Evolutionary conservation across 805 yeast genomes (phyloP), one percentile per base, ranked within the genome.

Genomic region (Ogataea saltuana): DNA sequence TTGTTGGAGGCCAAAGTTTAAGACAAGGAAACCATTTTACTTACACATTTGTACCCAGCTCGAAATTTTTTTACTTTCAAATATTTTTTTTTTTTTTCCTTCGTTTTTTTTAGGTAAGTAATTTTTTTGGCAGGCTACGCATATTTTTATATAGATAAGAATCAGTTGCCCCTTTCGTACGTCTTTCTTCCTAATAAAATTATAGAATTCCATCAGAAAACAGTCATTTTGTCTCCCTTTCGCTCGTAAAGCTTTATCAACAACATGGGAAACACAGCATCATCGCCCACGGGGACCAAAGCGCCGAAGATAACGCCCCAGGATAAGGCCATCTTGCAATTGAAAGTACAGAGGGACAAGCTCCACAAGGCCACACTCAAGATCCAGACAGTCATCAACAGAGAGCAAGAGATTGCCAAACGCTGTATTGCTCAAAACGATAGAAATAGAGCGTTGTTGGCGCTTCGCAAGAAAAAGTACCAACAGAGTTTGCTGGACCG

Each of bases 301-400:
- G 73, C 76, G 39, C 77, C 80, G 1, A 81, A 78, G 58, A 80
- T 91, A 15, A 88, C 96, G 6, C 73, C 82, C 27, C 90, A 89
- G 54, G 99, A 93, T 59, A 78, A 72, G 57, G 97, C 97, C 0
- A 77, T 93, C 9, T 72, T 88, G 50, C 93, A 90, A 58, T 72
- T 93, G 53, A 93, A 93, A 61, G 69, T 85, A 28, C 97, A 95
- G 54, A 72, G 97, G 47, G 99, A 93, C 64, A 83, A 83, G 50
- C 72, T 93, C 17, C 78, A 78, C 52, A 86, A 84, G 61, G 86
- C 89, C 50, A 85, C 81, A 55, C 68, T 68, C 34, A 77, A 79
- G 46, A 75, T 90, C 27, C 69, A 70, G 21, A 62, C 65, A 0
- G 75, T 87, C 4, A 75, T 88, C 13, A 71, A 69, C 9, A 69